Evolutionary conservation across 768 basidiomycete genomes (phyloP).

Genomic region (Gloeopeniophorella convolvens): DNA sequence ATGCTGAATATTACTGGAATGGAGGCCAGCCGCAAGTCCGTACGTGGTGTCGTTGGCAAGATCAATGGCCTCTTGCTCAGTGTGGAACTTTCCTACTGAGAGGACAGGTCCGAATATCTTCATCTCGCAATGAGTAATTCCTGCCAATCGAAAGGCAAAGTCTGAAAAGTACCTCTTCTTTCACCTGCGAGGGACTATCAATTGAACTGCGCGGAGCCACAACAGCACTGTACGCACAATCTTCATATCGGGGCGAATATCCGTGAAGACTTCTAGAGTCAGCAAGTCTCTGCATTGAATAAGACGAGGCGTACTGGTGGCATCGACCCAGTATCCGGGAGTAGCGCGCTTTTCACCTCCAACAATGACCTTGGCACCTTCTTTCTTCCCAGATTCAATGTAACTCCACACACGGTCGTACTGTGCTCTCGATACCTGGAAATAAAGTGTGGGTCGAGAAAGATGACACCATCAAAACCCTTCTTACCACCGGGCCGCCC

Average conservation of each 20-base stretch:
- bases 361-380: slow-evolving; percentile 71
- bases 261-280: slow-evolving; percentile 62
- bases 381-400: slow-evolving; percentile 77
- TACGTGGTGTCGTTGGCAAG: slow-evolving; percentile 87
- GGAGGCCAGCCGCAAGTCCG: slow-evolving; percentile 87
- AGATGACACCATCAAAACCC: not conserved
- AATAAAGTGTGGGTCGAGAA: not conserved
- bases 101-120: slow-evolving; percentile 96
- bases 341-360: slow-evolving; percentile 75
- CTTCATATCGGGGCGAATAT: slow-evolving; percentile 76
- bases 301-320: slow-evolving; percentile 58
- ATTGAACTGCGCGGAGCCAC: too few species aligned
- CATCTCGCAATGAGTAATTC: not conserved
- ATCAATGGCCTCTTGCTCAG: slow-evolving; percentile 79
- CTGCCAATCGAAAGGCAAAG: not conserved
- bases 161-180: slow-evolving; percentile 51
- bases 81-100: slow-evolving; percentile 72
- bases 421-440: slow-evolving; percentile 73
- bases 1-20: slow-evolving; percentile 57
- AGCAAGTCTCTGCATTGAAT: not conserved
- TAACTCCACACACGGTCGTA: slow-evolving; percentile 84
- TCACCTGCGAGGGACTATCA: too few species aligned
- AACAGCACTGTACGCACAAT: too few species aligned
- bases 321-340: slow-evolving; percentile 85
- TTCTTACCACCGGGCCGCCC: slow-evolving; percentile 77